Evolutionary conservation across 2,329 filamentous ascomycete genomes (phyloP).

Genomic region (Talaromyces verruculosus): DNA sequence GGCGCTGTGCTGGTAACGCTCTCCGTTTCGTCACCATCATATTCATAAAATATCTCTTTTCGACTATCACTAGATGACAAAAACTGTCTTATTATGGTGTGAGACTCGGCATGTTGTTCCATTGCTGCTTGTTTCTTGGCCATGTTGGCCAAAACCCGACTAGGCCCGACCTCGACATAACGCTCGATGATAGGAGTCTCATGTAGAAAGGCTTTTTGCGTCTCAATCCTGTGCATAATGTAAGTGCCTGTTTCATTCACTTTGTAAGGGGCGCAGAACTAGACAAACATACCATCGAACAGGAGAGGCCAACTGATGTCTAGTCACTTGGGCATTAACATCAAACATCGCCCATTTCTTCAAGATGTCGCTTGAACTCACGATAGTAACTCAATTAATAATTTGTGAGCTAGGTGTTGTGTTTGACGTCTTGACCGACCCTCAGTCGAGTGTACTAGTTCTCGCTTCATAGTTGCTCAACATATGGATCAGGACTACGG

Average conservation of each 20-base stretch:
- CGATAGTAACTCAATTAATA: slow-evolving; percentile 9
- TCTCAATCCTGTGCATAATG: slow-evolving; percentile 36
- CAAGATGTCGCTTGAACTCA: background rate
- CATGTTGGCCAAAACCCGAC: slow-evolving; percentile 40
- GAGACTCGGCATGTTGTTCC: slow-evolving; percentile 26
- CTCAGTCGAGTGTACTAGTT: background rate
- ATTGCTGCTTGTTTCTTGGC: slow-evolving; percentile 36
- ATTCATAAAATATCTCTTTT: slow-evolving; percentile 29
- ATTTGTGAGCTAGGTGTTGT: background rate
- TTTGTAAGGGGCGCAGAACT: background rate
- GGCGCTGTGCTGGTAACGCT: background rate
- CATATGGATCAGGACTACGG: background rate
- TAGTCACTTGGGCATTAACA: background rate
- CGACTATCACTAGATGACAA: slow-evolving; percentile 26
- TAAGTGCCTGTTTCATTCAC: too few relatives aligned
- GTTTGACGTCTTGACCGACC: background rate
- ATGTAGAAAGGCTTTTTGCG: slow-evolving; percentile 38
- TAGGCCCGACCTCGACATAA: slow-evolving; percentile 44
- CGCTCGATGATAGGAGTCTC: slow-evolving; percentile 30
- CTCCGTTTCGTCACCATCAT: slow-evolving; percentile 15
- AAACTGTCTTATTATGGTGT: slow-evolving; percentile 27
- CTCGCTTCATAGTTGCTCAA: slow-evolving; percentile 4
- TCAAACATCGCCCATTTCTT: background rate
- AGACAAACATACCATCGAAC: slow-evolving; percentile 1
- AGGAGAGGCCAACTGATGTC: slow-evolving; percentile 8